Evolutionary conservation across 2,329 filamentous ascomycete species (phyloP).

Genomic region (Coniochaeta pulveracea): DNA sequence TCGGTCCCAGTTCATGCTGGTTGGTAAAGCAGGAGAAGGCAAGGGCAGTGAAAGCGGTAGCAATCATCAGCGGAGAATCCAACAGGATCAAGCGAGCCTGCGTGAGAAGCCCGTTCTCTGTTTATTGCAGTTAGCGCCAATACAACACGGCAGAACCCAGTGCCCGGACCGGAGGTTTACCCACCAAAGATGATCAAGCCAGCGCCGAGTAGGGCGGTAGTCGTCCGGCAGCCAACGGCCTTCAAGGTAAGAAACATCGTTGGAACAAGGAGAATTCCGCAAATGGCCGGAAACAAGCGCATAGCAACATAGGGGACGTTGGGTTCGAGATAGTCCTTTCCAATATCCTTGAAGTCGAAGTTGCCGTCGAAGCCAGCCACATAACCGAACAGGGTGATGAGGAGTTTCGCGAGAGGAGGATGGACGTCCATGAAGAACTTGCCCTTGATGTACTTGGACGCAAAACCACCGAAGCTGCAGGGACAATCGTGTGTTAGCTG

Average conservation of each 20-base stretch:
- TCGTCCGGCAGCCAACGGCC: conserved; percentile 77
- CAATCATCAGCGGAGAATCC: conserved; percentile 87
- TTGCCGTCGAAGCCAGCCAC: conserved; percentile 87
- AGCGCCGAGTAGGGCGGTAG: conserved; percentile 73
- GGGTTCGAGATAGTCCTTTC: conserved; percentile 94
- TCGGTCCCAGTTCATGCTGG: conserved; percentile 86
- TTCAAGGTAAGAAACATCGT: conserved; percentile 93
- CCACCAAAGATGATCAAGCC: conserved; percentile 82
- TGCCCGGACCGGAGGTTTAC: conserved; percentile 18
- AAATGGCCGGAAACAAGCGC: conserved; percentile 83
- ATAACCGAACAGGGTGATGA: conserved; percentile 92
- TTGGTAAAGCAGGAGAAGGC: conserved; percentile 91
- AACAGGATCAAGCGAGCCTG: conserved; percentile 93
- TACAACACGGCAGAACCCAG: background rate
- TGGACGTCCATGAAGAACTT: conserved; percentile 99
- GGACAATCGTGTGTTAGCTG: conserved; percentile 10
- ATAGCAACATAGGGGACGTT: conserved; percentile 95
- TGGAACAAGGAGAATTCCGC: conserved; percentile 79
- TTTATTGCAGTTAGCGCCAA: conserved; percentile 15
- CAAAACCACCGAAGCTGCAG: conserved; percentile 87
- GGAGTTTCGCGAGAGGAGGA: conserved; percentile 88
- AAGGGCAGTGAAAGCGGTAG: conserved; percentile 83
- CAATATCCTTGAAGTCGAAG: conserved; percentile 99
- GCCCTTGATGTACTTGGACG: conserved; percentile 98
- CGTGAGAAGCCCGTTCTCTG: conserved; percentile 90